Percentiles rank a stretch among this genome's conserved stretches.
These are phyloP conservation scores for Apocynum venetum DNA, from an alignment of 257 asterid genomes.

Conservation along the genomic window DNA sequence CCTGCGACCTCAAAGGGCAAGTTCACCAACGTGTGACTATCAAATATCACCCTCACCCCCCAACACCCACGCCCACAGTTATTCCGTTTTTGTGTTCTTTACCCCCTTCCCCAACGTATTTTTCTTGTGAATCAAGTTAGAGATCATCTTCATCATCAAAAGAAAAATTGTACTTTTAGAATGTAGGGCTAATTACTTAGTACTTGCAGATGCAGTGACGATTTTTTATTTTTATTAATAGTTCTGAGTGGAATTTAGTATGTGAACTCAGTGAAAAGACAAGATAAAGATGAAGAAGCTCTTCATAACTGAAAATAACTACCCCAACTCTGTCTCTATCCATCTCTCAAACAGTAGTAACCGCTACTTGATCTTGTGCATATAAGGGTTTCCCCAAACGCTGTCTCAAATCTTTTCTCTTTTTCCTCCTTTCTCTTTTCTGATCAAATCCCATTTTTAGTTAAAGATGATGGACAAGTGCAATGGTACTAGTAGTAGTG, in stretches of 20 bases:
- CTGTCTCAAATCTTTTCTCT: not conserved
- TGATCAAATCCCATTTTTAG: not conserved
- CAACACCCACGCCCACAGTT: not conserved
- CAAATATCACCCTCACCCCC: not conserved
- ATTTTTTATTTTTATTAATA: too few relatives aligned
- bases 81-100: not conserved
- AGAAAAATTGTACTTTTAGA: not conserved
- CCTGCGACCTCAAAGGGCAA: not conserved
- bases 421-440: not conserved
- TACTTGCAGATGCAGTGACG: too few relatives aligned
- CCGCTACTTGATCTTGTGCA: conserved; percentile 9
- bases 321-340: conserved; percentile 14
- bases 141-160: too few relatives aligned
- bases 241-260: too few relatives aligned
- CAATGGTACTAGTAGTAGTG: not conserved
- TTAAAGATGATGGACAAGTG: conserved; percentile 11
- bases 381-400: not conserved
- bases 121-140: conserved; percentile 1
- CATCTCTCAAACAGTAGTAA: conserved; percentile 15
- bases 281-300: not conserved
- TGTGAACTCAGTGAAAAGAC: not conserved
- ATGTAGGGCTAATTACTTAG: not conserved
- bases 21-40: not conserved
- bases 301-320: conserved; percentile 26
- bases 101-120: not conserved